phyloP scores from a whole-genome alignment of 1,139 yeast genomes.

The Citeromyces siamensis region DNA sequence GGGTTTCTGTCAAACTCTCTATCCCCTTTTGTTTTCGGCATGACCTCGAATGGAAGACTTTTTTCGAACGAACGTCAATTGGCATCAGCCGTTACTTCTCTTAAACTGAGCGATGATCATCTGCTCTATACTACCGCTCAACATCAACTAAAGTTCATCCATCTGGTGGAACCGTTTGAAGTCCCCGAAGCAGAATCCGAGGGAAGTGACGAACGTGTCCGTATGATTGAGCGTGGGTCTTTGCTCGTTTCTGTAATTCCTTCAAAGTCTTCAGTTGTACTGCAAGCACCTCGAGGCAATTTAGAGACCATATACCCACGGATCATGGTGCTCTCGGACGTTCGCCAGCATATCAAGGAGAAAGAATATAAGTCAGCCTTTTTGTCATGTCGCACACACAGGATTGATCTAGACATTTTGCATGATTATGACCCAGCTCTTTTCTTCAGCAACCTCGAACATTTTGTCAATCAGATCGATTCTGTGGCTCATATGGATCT shows the following conservation, averaged over 20 bases:
- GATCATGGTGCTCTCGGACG: constrained; percentile 79
- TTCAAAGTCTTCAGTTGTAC: constrained; percentile 65
- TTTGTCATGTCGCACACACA: constrained; percentile 73
- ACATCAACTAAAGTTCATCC: constrained; percentile 73
- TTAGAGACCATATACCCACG: constrained; percentile 90
- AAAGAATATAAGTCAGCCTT: constrained; percentile 62
- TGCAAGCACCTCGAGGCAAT: constrained; percentile 96
- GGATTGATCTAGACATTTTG: constrained; percentile 81
- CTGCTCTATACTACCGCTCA: constrained; percentile 83
- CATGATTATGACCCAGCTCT: constrained; percentile 75
- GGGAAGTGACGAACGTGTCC: constrained; percentile 62
- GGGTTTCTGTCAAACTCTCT: constrained; percentile 25
- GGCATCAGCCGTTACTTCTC: constrained; percentile 75
- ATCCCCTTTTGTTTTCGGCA: constrained; percentile 34
- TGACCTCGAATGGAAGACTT: constrained; percentile 62
- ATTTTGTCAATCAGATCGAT: constrained; percentile 61
- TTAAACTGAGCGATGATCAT: constrained; percentile 61
- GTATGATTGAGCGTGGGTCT: constrained; percentile 89
- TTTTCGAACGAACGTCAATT: constrained; percentile 52
- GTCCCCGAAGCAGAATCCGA: constrained; percentile 8
- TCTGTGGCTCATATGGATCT: constrained; percentile 72
- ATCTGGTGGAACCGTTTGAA: constrained; percentile 26
- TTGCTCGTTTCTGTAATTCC: constrained; percentile 72
- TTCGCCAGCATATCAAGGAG: constrained; percentile 52
- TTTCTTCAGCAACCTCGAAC: constrained; percentile 50